Base-by-base conservation (phyloP, 805 yeast genomes). In the Zygosaccharomyces siamensis region DNA sequence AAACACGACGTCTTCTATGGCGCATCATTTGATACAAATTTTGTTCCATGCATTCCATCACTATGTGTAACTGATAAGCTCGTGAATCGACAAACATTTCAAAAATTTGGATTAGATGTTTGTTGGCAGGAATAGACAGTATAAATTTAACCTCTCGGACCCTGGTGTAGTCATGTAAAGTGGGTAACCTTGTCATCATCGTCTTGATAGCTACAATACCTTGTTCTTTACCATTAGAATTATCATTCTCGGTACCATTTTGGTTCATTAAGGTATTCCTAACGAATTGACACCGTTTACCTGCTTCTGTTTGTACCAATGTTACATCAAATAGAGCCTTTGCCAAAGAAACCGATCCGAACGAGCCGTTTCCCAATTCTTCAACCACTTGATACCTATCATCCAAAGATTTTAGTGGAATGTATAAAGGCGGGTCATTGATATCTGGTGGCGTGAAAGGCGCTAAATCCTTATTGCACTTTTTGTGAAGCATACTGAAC, bases 1-100 rank as follows among this genome's bases (percentile, higher is more conserved):
- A 82, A 0, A 71, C 69, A 33, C 72, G 69, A 12, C 70, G 68
- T 46, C 74, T 76, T 53, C 93, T 75, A 36, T 79, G 72, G 54
- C 76, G 79, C 75, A 89, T 85, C 59, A 88, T 72, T 66, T 88
- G 92, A 59, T 83, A 82, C 49, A 92, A 71, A 60, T 84, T 89
- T 66, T 83, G 89, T 54, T 84, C 86, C 89, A 90, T 79, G 23
- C 84, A 76, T 65, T 92, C 98, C 95, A 92, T 88, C 10, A 84
- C 85, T 33, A 90, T 87, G 60, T 88, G 89, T 47, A 89, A 72
- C 57, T 79, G 78, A 54, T 72, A 77, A 38, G 77, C 69, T 20
- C 59, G 52, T 45, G 76, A 71, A 68, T 92, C 97, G 49, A 87
- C 74, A 59, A 90, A 88, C 62, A 89, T 74, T 59, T 89, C 97